These are phyloP conservation scores for Lablab purpureus DNA, from an alignment of 306 rosid species.

Conservation along the genomic window DNA sequence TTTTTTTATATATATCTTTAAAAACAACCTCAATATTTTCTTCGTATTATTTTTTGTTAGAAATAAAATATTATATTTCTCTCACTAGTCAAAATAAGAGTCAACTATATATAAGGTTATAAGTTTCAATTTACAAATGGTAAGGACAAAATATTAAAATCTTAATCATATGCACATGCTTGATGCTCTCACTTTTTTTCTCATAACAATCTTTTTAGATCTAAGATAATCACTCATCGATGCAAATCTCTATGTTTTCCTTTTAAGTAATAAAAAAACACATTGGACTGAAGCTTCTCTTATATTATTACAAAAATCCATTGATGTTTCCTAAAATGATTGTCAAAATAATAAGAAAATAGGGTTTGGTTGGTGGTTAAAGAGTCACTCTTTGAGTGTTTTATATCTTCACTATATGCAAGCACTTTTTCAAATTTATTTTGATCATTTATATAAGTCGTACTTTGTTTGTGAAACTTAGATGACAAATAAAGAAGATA, in stretches of 20 bases:
- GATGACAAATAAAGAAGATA: too few relatives aligned
- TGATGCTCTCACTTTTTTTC: not conserved
- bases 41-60: not conserved
- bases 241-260: not conserved
- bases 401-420: not conserved
- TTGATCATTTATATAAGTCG: too few relatives aligned
- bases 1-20: too few relatives aligned
- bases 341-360: not conserved
- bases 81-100: not conserved
- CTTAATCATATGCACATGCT: slow-evolving; percentile 12
- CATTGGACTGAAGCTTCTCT: not conserved
- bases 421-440: too few relatives aligned
- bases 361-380: not conserved
- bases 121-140: not conserved
- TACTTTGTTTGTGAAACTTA: too few relatives aligned
- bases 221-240: not conserved
- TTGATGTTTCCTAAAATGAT: not conserved
- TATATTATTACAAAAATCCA: not conserved
- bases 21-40: too few relatives aligned
- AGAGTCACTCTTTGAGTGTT: not conserved
- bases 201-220: not conserved
- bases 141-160: not conserved
- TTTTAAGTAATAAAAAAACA: not conserved
- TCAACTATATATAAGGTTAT: not conserved
- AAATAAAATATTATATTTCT: not conserved